These are phyloP conservation scores for Limnanthes douglasii DNA, from an alignment of 345 rosid genomes.

Conservation along the genomic window DNA sequence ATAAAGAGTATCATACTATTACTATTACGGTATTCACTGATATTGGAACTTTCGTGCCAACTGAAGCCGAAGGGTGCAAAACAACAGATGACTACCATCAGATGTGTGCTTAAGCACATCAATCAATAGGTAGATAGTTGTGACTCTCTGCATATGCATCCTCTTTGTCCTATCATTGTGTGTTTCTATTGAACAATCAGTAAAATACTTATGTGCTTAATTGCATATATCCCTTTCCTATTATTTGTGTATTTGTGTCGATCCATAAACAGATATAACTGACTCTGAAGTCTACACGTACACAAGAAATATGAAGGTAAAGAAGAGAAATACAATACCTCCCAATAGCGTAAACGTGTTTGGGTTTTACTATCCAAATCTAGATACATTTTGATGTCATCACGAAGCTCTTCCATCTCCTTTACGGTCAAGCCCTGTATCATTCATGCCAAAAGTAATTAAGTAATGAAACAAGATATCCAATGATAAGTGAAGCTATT, in stretches of 20 bases:
- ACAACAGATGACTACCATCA: background rate
- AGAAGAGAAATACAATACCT: conserved; percentile 29
- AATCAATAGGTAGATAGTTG: too few relatives aligned
- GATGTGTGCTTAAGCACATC: background rate
- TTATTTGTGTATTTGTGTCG: background rate
- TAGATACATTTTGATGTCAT: conserved; percentile 90
- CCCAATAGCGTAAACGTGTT: conserved; percentile 70
- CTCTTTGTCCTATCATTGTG: too few relatives aligned
- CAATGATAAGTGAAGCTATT: too few relatives aligned
- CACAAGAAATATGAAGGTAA: conserved; percentile 4
- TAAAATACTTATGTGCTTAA: too few relatives aligned
- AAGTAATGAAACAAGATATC: too few relatives aligned
- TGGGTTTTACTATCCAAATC: conserved; percentile 77
- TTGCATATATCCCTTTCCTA: conserved; percentile 2
- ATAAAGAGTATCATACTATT: too few relatives aligned
- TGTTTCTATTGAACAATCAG: too few relatives aligned
- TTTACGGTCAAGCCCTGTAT: conserved; percentile 75
- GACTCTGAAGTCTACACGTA: background rate
- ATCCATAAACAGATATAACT: background rate
- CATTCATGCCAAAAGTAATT: conserved; percentile 16
- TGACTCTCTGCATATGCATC: too few relatives aligned
- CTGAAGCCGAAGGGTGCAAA: too few relatives aligned
- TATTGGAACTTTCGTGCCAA: too few relatives aligned
- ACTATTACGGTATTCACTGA: too few relatives aligned
- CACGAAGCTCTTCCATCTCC: conserved; percentile 91